Conservation (phyloP, 768 basidiomycete species). For the Termitomyces sp. region DNA sequence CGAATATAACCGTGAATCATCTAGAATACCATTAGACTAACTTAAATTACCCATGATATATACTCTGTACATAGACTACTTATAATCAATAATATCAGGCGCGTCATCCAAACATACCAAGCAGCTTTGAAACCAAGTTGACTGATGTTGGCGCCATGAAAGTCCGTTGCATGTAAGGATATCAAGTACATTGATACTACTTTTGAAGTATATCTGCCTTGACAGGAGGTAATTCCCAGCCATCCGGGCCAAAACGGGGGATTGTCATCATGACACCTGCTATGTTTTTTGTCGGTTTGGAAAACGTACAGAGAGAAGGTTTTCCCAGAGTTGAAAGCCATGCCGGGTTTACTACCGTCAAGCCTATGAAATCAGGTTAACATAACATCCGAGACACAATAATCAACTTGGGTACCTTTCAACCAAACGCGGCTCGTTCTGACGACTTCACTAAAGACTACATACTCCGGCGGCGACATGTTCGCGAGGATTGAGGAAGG, state of each 20-base stretch:
- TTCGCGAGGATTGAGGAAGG: slow-evolving; percentile 80
- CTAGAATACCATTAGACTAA: neutral
- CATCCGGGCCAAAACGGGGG: slow-evolving; percentile 82
- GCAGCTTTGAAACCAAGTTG: neutral
- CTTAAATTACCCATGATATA: neutral
- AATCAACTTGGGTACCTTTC: slow-evolving; percentile 53
- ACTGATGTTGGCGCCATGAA: neutral
- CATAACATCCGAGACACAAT: neutral
- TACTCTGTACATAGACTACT: neutral
- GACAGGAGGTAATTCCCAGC: slow-evolving; percentile 86
- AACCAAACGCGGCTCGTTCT: slow-evolving; percentile 74
- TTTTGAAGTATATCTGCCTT: slow-evolving; percentile 31
- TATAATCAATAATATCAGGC: neutral
- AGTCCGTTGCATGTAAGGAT: neutral
- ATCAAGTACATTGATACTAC: neutral
- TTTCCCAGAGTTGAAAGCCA: slow-evolving; percentile 86
- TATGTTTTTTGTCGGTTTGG: slow-evolving; percentile 75
- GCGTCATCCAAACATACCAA: neutral
- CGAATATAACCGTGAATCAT: slow-evolving; percentile 6
- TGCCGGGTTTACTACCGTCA: slow-evolving; percentile 82
- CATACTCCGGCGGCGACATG: slow-evolving; percentile 75
- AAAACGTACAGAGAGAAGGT: slow-evolving; percentile 82
- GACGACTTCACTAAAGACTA: slow-evolving; percentile 82
- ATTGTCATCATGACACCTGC: slow-evolving; percentile 69
- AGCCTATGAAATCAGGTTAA: slow-evolving; percentile 38